Conservation (phyloP, 164 flowering plant species). For the Piper betle region DNA sequence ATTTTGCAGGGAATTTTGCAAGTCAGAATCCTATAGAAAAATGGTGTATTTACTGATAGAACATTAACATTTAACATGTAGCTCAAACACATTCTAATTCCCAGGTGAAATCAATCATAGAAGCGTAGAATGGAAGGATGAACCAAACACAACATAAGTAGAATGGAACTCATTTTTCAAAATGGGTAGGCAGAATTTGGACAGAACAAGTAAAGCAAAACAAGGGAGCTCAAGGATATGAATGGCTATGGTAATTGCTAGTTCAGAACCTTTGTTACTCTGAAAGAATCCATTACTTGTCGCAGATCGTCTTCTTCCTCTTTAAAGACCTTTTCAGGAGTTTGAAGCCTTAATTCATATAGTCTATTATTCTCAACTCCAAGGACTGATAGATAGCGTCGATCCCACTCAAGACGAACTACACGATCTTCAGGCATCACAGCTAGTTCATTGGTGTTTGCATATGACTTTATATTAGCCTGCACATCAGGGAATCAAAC, state of each 20-base stretch:
- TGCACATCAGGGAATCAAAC: constrained; percentile 9
- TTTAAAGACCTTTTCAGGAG: constrained; percentile 69
- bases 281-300: constrained; percentile 69
- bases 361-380: constrained; percentile 85
- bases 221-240: no score
- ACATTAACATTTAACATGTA: no score
- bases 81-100: no score
- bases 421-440: constrained; percentile 83
- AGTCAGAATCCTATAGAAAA: no score
- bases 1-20: no score
- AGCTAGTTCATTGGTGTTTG: constrained; percentile 90
- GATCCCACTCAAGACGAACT: constrained; percentile 69
- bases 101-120: no score
- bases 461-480: constrained; percentile 94
- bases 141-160: no score
- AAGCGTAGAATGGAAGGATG: no score
- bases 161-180: no score
- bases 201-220: no score
- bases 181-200: no score
- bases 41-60: no score
- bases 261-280: constrained; percentile 49
- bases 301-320: constrained; percentile 81
- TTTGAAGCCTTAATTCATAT: constrained; percentile 71
- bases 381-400: constrained; percentile 87
- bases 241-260: not conserved